These are phyloP conservation scores for Sanghuangporus weigelae DNA, from an alignment of 1,284 basidiomycete species.

Conservation along the genomic window DNA sequence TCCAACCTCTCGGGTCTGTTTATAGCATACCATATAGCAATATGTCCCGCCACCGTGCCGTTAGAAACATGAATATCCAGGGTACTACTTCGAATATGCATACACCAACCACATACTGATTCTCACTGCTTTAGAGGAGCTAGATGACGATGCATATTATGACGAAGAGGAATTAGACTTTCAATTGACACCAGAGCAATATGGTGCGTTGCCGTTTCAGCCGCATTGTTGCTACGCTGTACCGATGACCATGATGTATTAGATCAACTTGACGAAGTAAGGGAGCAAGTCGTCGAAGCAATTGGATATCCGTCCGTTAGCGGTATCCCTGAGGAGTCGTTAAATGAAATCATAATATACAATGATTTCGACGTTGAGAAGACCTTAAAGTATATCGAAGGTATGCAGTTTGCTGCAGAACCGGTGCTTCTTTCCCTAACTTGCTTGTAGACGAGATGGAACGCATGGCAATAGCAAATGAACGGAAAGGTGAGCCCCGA, in stretches of 20 bases:
- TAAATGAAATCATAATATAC: slow-evolving; percentile 86
- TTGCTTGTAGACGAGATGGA: slow-evolving; percentile 51
- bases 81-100: slow-evolving; percentile 41
- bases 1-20: background rate
- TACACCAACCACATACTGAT: slow-evolving; percentile 21
- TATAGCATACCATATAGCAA: slow-evolving; percentile 10
- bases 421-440: background rate
- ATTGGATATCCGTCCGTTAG: slow-evolving; percentile 64
- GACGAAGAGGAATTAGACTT: slow-evolving; percentile 55
- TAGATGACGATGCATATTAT: slow-evolving; percentile 66
- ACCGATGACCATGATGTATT: slow-evolving; percentile 40
- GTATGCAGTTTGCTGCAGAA: slow-evolving; percentile 33
- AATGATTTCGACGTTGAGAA: slow-evolving; percentile 83
- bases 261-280: slow-evolving; percentile 48
- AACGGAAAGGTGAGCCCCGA: slow-evolving; percentile 79
- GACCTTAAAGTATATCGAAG: slow-evolving; percentile 39
- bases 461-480: slow-evolving; percentile 47
- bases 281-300: slow-evolving; percentile 28
- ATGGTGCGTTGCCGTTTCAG: slow-evolving; percentile 38
- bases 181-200: slow-evolving; percentile 64
- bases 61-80: slow-evolving; percentile 85
- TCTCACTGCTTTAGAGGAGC: slow-evolving; percentile 51
- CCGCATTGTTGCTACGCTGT: background rate
- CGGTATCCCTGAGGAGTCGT: slow-evolving; percentile 67
- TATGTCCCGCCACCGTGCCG: slow-evolving; percentile 88